phyloP scores from a whole-genome alignment of 495 filamentous ascomycete genomes.

The Alectoria sarmentosa region DNA sequence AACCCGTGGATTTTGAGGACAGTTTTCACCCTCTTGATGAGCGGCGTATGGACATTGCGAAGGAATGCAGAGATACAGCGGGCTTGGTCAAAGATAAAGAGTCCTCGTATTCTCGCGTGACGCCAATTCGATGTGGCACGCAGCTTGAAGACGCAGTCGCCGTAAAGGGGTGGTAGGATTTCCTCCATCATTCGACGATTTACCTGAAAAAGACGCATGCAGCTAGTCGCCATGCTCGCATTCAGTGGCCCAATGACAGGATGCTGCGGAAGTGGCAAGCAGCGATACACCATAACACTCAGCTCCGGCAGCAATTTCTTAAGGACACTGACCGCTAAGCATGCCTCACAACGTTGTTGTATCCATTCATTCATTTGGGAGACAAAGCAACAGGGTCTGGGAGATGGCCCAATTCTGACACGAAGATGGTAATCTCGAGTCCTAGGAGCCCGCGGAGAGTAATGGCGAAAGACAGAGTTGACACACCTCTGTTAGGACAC shows the following conservation, averaged over 20 bases:
- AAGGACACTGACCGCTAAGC: no score
- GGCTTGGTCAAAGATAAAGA: not conserved
- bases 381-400: no score
- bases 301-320: no score
- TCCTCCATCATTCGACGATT: not conserved
- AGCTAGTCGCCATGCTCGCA: not conserved
- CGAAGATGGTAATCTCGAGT: no score
- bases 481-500: no score
- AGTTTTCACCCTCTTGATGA: constrained; percentile 1
- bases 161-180: not conserved
- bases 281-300: no score
- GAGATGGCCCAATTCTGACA: no score
- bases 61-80: not conserved
- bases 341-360: no score
- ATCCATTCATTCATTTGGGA: no score
- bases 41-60: not conserved
- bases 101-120: not conserved
- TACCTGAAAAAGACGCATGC: not conserved
- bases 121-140: not conserved
- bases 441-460: no score
- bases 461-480: no score
- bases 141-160: not conserved
- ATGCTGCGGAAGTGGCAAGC: no score
- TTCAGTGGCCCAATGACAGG: not conserved
- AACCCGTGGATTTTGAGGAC: not conserved